A percentile compares a stretch with the other conserved stretches of the same genome.
Evolutionary conservation across 495 filamentous ascomycete species (phyloP).

Genomic region (Penicillium cataractarum): DNA sequence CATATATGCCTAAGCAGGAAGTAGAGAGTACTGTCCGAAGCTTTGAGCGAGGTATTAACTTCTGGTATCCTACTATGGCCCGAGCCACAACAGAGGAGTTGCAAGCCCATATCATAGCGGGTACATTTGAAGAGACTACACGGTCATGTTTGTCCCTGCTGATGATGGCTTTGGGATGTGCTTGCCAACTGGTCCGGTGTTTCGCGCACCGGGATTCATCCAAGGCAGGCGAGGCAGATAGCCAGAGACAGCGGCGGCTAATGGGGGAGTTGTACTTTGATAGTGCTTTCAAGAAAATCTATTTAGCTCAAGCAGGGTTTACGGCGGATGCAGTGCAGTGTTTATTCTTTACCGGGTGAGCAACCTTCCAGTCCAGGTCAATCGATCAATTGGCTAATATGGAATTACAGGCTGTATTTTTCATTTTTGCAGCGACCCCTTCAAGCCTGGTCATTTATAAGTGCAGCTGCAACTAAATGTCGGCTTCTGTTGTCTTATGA

Average conservation of each 20-base stretch:
- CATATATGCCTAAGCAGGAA: conserved; percentile 15
- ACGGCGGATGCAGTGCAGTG: conserved; percentile 18
- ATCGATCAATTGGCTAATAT: background rate
- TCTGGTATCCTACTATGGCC: conserved; percentile 25
- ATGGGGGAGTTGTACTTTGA: conserved; percentile 13
- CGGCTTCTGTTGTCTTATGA: conserved; percentile 21
- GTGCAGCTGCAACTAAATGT: conserved; percentile 21
- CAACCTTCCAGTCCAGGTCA: background rate
- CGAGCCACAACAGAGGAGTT: conserved; percentile 3
- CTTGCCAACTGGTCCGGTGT: conserved; percentile 9
- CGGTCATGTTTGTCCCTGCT: conserved; percentile 16
- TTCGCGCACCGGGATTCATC: conserved; percentile 3
- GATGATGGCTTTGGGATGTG: conserved; percentile 23
- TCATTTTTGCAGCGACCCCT: conserved; percentile 21
- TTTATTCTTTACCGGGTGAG: conserved; percentile 21
- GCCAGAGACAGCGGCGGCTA: background rate
- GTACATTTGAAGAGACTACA: conserved; percentile 6
- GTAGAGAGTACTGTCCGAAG: conserved; percentile 10
- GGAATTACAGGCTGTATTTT: conserved; percentile 16
- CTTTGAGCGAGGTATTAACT: conserved; percentile 21
- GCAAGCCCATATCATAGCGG: conserved; percentile 4
- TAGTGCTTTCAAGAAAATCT: conserved; percentile 16
- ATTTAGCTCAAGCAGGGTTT: conserved; percentile 18
- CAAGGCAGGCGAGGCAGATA: background rate
- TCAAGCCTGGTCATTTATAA: conserved; percentile 26